A percentile compares a stretch with the other conserved stretches of the same genome.
Evolutionary conservation across 768 basidiomycete species (phyloP).

Genomic region (Mycena floridula): DNA sequence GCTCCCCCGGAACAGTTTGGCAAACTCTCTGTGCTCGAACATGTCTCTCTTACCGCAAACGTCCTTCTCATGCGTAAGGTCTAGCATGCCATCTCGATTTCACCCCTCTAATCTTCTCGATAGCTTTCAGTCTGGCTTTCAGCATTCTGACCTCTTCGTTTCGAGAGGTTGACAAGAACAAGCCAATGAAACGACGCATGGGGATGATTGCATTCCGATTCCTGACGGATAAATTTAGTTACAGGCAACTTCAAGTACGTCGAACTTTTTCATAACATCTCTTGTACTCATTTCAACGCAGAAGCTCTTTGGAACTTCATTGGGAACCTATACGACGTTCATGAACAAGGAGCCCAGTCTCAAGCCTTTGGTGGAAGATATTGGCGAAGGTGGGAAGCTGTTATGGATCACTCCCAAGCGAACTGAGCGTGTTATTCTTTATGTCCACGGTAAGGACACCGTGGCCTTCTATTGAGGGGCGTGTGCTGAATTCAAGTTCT

Average conservation of each 20-base stretch:
- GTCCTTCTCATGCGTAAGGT: not conserved
- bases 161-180: not conserved
- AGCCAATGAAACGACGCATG: not conserved
- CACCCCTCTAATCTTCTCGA: not conserved
- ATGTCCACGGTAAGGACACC: constrained; percentile 21
- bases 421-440: constrained; percentile 25
- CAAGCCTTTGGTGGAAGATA: constrained; percentile 16
- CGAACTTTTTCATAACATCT: too few species aligned
- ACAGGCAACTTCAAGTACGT: constrained; percentile 17
- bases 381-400: constrained; percentile 19
- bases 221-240: not conserved
- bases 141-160: not conserved
- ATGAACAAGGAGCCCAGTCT: constrained; percentile 13
- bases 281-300: too few species aligned
- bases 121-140: not conserved
- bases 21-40: not conserved
- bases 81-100: not conserved
- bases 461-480: too few species aligned
- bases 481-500: not conserved
- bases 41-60: not conserved
- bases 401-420: constrained; percentile 27
- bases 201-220: not conserved
- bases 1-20: not conserved
- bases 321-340: constrained; percentile 12
- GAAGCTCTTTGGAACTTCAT: constrained; percentile 14